Percentiles rank a stretch among this genome's conserved stretches.
phyloP scores from a whole-genome alignment of 2,329 filamentous ascomycete genomes.

The Xenoacremonium recifei region DNA sequence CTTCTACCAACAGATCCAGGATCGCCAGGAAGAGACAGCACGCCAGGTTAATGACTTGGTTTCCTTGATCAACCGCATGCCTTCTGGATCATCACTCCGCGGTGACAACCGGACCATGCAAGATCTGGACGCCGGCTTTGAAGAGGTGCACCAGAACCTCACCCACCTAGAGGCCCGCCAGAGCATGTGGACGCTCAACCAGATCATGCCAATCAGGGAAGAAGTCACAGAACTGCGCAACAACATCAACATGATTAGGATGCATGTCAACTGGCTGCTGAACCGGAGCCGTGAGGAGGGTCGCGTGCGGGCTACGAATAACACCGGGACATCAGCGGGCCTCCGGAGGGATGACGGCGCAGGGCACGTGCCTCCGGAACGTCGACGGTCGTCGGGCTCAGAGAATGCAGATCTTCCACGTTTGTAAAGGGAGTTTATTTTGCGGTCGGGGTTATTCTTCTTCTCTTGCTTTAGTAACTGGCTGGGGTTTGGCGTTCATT shows the following conservation, averaged over 20 bases:
- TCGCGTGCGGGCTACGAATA: slow-evolving; percentile 37
- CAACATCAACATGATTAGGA: slow-evolving; percentile 56
- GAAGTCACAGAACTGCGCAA: slow-evolving; percentile 60
- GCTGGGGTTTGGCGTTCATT: slow-evolving; percentile 10
- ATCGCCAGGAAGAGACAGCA: slow-evolving; percentile 32
- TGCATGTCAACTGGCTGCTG: slow-evolving; percentile 60
- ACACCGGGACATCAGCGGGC: slow-evolving; percentile 24
- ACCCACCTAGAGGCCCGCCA: slow-evolving; percentile 60
- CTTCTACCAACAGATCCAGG: slow-evolving; percentile 35
- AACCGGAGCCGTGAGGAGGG: slow-evolving; percentile 51
- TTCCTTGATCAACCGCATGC: slow-evolving; percentile 38
- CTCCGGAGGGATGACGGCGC: slow-evolving; percentile 4
- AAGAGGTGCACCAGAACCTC: slow-evolving; percentile 55
- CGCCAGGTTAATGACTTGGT: slow-evolving; percentile 37
- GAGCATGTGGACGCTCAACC: slow-evolving; percentile 60
- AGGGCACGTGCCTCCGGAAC: slow-evolving; percentile 30
- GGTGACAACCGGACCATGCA: slow-evolving; percentile 47
- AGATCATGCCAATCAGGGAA: slow-evolving; percentile 60
- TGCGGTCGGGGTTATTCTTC: slow-evolving; percentile 21
- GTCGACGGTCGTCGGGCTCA: slow-evolving; percentile 36
- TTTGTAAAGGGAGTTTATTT: too few species aligned
- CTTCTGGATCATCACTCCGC: slow-evolving; percentile 38
- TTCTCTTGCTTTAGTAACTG: slow-evolving; percentile 1
- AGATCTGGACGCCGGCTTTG: slow-evolving; percentile 46
- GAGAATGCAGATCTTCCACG: slow-evolving; percentile 38